Percentiles rank a stretch among this genome's conserved stretches.
Evolutionary conservation across 495 filamentous ascomycete genomes (phyloP).

Genomic region (Melanomma pulvis-pyrius): DNA sequence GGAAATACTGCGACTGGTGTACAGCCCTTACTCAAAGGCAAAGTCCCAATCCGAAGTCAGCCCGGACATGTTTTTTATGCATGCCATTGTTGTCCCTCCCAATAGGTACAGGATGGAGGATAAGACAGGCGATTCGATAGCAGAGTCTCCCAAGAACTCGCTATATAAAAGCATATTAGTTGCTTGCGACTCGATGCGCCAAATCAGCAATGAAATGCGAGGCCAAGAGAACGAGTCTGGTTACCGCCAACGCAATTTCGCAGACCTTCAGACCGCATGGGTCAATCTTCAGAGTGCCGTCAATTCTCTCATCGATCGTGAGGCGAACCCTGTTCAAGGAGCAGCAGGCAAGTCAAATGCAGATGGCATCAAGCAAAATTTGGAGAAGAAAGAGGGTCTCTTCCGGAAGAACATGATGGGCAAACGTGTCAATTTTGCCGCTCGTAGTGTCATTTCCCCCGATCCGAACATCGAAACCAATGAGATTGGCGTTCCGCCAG

Average conservation of each 20-base stretch:
- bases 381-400: conserved; percentile 98
- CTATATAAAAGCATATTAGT: conserved; percentile 80
- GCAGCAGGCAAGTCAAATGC: conserved; percentile 68
- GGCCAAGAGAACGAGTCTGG: conserved; percentile 44
- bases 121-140: conserved; percentile 73
- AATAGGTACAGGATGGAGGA: conserved; percentile 91
- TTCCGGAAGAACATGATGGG: conserved; percentile 99
- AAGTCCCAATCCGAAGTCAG: conserved; percentile 58
- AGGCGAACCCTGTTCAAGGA: conserved; percentile 79
- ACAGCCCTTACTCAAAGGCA: conserved; percentile 66
- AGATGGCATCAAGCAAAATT: conserved; percentile 92
- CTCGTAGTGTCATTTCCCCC: conserved; percentile 95
- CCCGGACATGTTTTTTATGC: conserved; percentile 92
- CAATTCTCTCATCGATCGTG: conserved; percentile 85
- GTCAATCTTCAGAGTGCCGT: conserved; percentile 83
- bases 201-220: conserved; percentile 73
- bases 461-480: conserved; percentile 99
- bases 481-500: conserved; percentile 95
- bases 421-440: conserved; percentile 98
- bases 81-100: conserved; percentile 80
- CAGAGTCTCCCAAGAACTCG: conserved; percentile 83
- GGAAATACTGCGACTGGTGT: conserved; percentile 79
- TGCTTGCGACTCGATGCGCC: conserved; percentile 67
- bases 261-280: conserved; percentile 71
- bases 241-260: conserved; percentile 43